These are phyloP conservation scores for Neocallimastix lanati DNA, from an alignment of 192 early-diverging fungal species.

Conservation along the genomic window DNA sequence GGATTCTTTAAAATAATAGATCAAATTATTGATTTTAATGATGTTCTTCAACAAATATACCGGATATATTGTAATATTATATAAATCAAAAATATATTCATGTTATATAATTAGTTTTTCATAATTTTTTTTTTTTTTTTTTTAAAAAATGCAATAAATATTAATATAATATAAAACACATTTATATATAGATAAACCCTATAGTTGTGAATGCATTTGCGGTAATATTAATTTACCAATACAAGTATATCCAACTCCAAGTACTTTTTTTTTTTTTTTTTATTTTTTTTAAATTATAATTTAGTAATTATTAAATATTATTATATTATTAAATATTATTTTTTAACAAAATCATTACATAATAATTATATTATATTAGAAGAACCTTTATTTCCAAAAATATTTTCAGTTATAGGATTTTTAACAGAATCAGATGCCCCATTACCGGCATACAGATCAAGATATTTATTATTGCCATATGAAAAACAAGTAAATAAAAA, in stretches of 20 bases:
- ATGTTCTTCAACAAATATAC: background rate
- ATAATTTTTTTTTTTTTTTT: too few relatives aligned
- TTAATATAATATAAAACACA: too few relatives aligned
- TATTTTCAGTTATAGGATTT: background rate
- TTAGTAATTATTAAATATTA: too few relatives aligned
- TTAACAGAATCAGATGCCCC: background rate
- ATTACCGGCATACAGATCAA: background rate
- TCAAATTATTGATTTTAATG: background rate
- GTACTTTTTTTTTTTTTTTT: background rate
- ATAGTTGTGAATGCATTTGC: background rate
- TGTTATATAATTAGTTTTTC: too few relatives aligned
- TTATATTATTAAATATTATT: too few relatives aligned
- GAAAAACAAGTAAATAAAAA: background rate
- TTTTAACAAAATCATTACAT: too few relatives aligned
- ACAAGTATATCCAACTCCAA: background rate
- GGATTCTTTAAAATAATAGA: background rate
- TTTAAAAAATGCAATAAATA: too few relatives aligned
- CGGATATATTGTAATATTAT: background rate
- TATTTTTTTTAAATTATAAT: too few relatives aligned
- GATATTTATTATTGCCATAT: background rate
- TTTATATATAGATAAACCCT: background rate
- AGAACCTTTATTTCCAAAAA: background rate
- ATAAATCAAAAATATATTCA: too few relatives aligned
- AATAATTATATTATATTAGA: background rate
- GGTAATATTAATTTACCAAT: background rate